Percentiles rank a stretch among this genome's conserved stretches.
phyloP scores from a whole-genome alignment of 1,284 basidiomycete genomes.

The Termitomyces sp. region DNA sequence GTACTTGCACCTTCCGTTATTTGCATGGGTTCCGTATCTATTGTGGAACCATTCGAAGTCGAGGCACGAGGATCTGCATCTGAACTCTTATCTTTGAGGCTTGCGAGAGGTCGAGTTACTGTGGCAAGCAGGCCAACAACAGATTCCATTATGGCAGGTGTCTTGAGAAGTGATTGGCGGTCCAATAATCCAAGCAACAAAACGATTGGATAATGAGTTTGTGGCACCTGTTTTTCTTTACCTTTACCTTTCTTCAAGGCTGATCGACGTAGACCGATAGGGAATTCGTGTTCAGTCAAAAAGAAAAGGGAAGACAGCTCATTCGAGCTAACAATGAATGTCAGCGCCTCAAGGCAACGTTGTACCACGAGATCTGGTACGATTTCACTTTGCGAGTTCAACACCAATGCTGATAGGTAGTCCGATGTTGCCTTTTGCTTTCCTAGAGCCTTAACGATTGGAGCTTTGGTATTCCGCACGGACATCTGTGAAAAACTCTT shows the following conservation, averaged over 20 bases:
- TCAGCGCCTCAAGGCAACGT: slow-evolving; percentile 85
- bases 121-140: slow-evolving; percentile 82
- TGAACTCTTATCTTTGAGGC: slow-evolving; percentile 50
- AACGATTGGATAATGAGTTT: slow-evolving; percentile 88
- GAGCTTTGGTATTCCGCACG: slow-evolving; percentile 62
- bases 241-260: slow-evolving; percentile 85
- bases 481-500: slow-evolving; percentile 93
- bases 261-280: slow-evolving; percentile 64
- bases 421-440: slow-evolving; percentile 62
- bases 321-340: slow-evolving; percentile 81
- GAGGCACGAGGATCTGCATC: slow-evolving; percentile 20
- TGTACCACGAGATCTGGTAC: slow-evolving; percentile 91
- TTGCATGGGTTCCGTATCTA: slow-evolving; percentile 8
- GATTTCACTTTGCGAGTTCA: slow-evolving; percentile 73
- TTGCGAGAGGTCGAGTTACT: slow-evolving; percentile 77
- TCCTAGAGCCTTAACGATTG: slow-evolving; percentile 63
- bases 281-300: slow-evolving; percentile 89
- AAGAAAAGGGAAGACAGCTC: slow-evolving; percentile 86
- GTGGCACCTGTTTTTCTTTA: slow-evolving; percentile 79
- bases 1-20: slow-evolving; percentile 2
- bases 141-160: slow-evolving; percentile 87
- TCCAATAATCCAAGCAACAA: slow-evolving; percentile 83
- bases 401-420: slow-evolving; percentile 44
- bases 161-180: slow-evolving; percentile 77
- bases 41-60: slow-evolving; percentile 12